Conservation (phyloP, 2,329 filamentous ascomycete species). For the Ophiognomonia clavigignenti-juglandacearum region DNA sequence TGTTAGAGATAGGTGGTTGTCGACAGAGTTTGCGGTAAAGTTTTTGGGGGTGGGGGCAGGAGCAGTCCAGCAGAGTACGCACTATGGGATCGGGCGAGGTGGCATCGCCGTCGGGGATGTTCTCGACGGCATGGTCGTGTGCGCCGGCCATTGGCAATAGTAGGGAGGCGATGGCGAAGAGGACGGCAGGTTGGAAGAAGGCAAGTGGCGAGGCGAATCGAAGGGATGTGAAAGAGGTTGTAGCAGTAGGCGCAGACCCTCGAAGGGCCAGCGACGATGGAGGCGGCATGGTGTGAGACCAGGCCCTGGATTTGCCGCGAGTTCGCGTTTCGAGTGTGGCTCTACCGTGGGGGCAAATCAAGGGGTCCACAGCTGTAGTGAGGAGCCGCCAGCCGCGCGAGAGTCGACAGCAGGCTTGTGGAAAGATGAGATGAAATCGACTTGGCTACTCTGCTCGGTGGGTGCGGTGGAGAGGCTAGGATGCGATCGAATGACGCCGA, state of each 20-base stretch:
- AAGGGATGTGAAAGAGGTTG: neutral
- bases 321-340: neutral
- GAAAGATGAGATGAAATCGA: too few relatives aligned
- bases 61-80: conserved; percentile 26
- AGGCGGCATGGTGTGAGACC: neutral
- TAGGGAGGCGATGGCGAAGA: conserved; percentile 8
- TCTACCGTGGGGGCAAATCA: neutral
- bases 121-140: conserved; percentile 47
- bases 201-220: neutral
- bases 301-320: neutral
- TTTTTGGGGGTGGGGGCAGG: too few relatives aligned
- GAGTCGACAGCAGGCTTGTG: too few relatives aligned
- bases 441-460: too few relatives aligned
- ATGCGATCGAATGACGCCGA: too few relatives aligned
- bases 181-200: conserved; percentile 1
- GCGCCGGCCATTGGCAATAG: conserved; percentile 21
- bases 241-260: neutral
- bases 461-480: too few relatives aligned
- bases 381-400: neutral
- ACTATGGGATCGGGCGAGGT: conserved; percentile 72
- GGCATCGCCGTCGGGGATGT: conserved; percentile 64
- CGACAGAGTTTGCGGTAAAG: neutral
- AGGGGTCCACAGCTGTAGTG: neutral
- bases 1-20: neutral
- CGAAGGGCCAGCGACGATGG: neutral